phyloP scores from a whole-genome alignment of 495 filamentous ascomycete species.

The Podospora didyma region DNA sequence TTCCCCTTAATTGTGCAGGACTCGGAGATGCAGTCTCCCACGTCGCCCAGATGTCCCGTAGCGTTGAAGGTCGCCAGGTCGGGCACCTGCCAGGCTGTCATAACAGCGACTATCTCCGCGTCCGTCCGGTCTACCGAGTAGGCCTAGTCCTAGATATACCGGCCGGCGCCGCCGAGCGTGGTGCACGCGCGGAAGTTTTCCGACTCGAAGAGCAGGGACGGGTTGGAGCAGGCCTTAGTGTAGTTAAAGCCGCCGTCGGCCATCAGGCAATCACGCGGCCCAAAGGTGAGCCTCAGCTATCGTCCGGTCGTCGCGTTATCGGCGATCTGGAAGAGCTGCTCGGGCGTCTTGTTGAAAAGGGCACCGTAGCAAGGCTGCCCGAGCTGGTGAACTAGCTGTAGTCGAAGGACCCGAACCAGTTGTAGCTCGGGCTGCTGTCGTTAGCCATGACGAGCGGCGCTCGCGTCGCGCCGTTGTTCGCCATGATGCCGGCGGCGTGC shows the following conservation, averaged over 20 bases:
- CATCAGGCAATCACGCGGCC: neutral
- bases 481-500: too few species aligned
- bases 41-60: neutral
- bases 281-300: neutral
- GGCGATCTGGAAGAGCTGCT: neutral
- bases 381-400: conserved; percentile 2
- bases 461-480: too few species aligned
- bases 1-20: neutral
- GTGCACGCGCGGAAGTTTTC: conserved; percentile 4
- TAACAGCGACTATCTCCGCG: neutral
- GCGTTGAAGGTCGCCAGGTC: neutral
- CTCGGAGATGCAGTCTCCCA: neutral
- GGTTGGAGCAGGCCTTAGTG: conserved; percentile 2
- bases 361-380: neutral
- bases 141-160: conserved; percentile 3
- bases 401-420: conserved; percentile 4
- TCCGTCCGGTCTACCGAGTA: neutral
- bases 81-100: neutral
- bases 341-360: neutral
- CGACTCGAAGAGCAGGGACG: conserved; percentile 1
- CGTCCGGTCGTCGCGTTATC: neutral
- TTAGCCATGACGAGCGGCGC: neutral
- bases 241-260: neutral
- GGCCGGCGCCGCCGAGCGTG: conserved; percentile 4
- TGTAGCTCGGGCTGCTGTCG: neutral